Evolutionary conservation across 495 filamentous ascomycete species (phyloP).

Genomic region (Chaetomium tenue): DNA sequence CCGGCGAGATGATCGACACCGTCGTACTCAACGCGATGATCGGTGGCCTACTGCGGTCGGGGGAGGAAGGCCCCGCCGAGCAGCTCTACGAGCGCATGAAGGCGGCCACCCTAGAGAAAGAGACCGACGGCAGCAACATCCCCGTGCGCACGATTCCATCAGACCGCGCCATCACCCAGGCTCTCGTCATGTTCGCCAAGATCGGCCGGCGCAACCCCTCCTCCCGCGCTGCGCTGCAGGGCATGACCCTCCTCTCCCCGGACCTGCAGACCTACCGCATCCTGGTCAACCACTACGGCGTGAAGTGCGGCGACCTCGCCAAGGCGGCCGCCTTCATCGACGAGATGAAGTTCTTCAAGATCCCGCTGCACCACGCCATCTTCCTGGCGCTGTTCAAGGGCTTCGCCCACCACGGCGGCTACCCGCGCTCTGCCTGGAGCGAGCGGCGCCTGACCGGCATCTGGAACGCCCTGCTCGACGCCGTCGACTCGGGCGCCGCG

Average conservation of each 20-base stretch:
- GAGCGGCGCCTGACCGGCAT: conserved; percentile 54
- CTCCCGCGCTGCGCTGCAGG: conserved; percentile 51
- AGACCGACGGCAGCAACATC: conserved; percentile 13
- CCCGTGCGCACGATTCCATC: conserved; percentile 45
- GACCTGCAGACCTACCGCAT: conserved; percentile 64
- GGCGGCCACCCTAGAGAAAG: conserved; percentile 40
- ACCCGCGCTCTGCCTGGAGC: conserved; percentile 62
- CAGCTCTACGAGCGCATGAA: conserved; percentile 83
- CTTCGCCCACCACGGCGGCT: conserved; percentile 69
- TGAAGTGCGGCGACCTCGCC: conserved; percentile 55
- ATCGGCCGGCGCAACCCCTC: conserved; percentile 42
- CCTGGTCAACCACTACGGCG: conserved; percentile 56
- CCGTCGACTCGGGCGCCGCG: conserved; percentile 38
- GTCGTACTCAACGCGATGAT: conserved; percentile 83
- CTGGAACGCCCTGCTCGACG: conserved; percentile 44
- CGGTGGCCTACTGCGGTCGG: conserved; percentile 67
- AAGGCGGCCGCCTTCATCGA: conserved; percentile 56
- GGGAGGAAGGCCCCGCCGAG: conserved; percentile 70
- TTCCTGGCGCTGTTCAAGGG: conserved; percentile 70
- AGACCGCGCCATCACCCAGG: conserved; percentile 55
- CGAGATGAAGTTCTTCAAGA: conserved; percentile 60
- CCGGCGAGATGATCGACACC: conserved; percentile 85
- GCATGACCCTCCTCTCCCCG: conserved; percentile 56
- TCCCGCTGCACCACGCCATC: conserved; percentile 60
- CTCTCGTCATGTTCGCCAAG: conserved; percentile 53